phyloP scores from a whole-genome alignment of 495 filamentous ascomycete species.

The Penicillium argentinense region DNA sequence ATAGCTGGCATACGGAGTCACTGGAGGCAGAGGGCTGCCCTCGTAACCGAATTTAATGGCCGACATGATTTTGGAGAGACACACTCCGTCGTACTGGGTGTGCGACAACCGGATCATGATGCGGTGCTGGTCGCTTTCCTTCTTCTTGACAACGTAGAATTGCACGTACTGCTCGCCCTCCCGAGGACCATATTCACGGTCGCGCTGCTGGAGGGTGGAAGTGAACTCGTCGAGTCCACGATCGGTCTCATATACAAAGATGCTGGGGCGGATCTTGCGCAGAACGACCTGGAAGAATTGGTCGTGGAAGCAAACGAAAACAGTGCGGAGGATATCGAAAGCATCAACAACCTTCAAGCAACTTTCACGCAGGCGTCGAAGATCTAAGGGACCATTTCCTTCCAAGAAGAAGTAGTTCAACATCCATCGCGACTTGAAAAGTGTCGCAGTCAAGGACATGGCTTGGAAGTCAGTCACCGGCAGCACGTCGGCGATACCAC shows the following conservation, averaged over 20 bases:
- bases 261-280: constrained; percentile 50
- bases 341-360: constrained; percentile 45
- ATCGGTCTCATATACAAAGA: constrained; percentile 55
- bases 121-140: constrained; percentile 47
- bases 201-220: constrained; percentile 43
- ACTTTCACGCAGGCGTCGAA: constrained; percentile 46
- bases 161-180: constrained; percentile 65
- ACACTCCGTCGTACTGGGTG: constrained; percentile 74
- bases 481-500: constrained; percentile 57
- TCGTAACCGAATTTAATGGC: constrained; percentile 55
- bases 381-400: constrained; percentile 45
- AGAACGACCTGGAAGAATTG: constrained; percentile 63
- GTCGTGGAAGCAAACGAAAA: constrained; percentile 60
- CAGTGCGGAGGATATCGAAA: constrained; percentile 69
- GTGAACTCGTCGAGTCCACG: constrained; percentile 52
- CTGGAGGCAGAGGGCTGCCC: constrained; percentile 40
- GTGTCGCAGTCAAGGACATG: constrained; percentile 59
- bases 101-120: constrained; percentile 69
- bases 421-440: constrained; percentile 52
- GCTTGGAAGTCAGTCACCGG: constrained; percentile 66
- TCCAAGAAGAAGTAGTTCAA: constrained; percentile 61
- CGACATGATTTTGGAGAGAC: constrained; percentile 59
- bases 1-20: constrained; percentile 60
- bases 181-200: constrained; percentile 50
- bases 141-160: constrained; percentile 57